phyloP scores from a whole-genome alignment of 129 eudicot genomes.

The Silybum marianum region DNA sequence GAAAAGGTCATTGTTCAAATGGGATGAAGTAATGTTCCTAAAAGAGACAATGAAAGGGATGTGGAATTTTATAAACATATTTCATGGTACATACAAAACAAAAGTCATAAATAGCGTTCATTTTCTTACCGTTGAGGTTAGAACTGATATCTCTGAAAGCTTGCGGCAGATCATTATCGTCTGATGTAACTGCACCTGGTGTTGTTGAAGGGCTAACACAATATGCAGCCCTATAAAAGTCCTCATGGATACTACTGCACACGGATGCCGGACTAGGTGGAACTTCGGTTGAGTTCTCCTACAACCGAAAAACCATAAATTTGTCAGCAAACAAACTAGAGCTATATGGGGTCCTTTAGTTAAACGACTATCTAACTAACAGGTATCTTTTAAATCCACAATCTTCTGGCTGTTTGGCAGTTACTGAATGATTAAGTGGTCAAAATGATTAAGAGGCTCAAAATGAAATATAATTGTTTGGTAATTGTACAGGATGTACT shows the following conservation, averaged over 20 bases:
- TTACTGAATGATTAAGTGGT: too few relatives aligned
- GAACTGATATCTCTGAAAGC: constrained; percentile 86
- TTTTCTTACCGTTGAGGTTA: constrained; percentile 63
- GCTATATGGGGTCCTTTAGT: neutral
- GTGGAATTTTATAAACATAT: neutral
- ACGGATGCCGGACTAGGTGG: constrained; percentile 99
- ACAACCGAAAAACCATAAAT: constrained; percentile 4
- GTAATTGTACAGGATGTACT: too few relatives aligned
- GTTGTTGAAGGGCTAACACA: constrained; percentile 64
- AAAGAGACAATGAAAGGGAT: neutral
- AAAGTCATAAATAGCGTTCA: too few relatives aligned
- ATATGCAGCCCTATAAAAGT: constrained; percentile 63
- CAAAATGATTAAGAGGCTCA: too few relatives aligned
- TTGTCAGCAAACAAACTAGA: neutral
- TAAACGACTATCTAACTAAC: neutral
- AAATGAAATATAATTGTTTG: too few relatives aligned
- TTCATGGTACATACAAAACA: neutral
- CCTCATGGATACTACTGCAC: constrained; percentile 81
- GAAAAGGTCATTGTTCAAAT: neutral
- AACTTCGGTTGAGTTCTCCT: constrained; percentile 96
- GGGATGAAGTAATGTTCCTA: neutral
- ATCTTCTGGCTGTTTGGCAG: neutral
- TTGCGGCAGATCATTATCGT: constrained; percentile 58
- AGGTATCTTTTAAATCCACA: neutral
- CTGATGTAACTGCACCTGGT: constrained; percentile 58